Base-by-base conservation (phyloP, 352 stramenopile genomes). In the Pythium folliculosum region DNA sequence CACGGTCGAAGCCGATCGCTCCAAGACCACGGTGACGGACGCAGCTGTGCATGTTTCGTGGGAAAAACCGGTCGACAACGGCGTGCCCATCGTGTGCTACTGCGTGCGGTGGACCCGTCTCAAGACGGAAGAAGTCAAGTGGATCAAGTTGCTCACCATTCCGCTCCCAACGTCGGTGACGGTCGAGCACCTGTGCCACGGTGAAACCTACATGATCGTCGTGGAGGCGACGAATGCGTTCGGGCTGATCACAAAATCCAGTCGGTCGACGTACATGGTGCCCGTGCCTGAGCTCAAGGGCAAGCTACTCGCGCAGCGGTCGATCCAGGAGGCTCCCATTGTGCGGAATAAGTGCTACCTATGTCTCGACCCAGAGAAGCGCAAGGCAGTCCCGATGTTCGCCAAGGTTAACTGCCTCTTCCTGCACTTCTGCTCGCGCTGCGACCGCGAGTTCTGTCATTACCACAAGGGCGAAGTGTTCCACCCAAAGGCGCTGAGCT, bases 231-330 rank as follows among this genome's bases (percentile, higher is more conserved):
- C 85, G 10, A 95, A 95, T 64, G 69, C 80, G 27, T 95, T 95
- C 54, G 87, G 87, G 0, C 66, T 94, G 44, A 77, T 92, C 21
- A 87, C 80, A 10, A 79, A 76, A 51, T 95, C 87, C 19, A 91
- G 84, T 43, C 83, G 83, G 12, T 95, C 87, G 59, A 94, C 87
- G 32, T 95, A 92, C 59, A 93, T 95, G 87, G 87, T 93, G 10
- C 84, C 84, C 1, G 73, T 92, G 19, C 85, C 87, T 0, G 82
- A 91, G 51, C 78, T 93, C 23, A 89, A 86, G 58, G 86, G 79
- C 6, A 87, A 87, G 38, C 70, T 90, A 14, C 71, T 78, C 9
- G 77, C 78, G 4, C 72, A 72, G 17, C 77, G 78, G 23, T 77
- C 72, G 44, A 76, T 70, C 25, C 76, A 78, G 27, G 71, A 84